These are phyloP conservation scores for Cladosporium phlei DNA, from an alignment of 2,329 filamentous ascomycete species.

Conservation along the genomic window DNA sequence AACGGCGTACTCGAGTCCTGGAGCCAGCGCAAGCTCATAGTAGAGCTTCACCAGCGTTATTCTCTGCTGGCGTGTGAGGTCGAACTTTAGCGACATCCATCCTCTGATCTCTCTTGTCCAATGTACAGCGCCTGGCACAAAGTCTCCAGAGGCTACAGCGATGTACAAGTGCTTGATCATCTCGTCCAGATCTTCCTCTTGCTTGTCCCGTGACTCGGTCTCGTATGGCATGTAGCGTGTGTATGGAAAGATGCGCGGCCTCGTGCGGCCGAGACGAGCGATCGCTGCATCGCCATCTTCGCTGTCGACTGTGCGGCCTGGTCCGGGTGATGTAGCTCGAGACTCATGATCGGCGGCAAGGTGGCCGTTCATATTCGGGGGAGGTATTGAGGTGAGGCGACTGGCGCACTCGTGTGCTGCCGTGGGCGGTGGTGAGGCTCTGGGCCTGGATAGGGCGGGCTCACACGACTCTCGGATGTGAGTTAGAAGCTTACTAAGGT, in stretches of 20 bases:
- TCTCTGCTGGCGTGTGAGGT: constrained; percentile 79
- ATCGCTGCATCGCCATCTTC: constrained; percentile 24
- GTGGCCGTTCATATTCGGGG: constrained; percentile 13
- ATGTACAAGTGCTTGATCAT: constrained; percentile 94
- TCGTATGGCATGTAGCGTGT: constrained; percentile 83
- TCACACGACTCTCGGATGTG: constrained; percentile 11
- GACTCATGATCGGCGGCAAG: constrained; percentile 62
- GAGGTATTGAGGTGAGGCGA: not conserved
- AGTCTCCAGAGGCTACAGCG: constrained; percentile 85
- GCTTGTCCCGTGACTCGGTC: constrained; percentile 73
- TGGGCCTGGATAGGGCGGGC: constrained; percentile 12
- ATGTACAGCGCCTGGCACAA: constrained; percentile 85
- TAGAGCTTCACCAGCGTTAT: constrained; percentile 84
- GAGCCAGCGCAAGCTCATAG: constrained; percentile 87
- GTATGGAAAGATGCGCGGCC: constrained; percentile 88
- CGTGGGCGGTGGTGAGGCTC: constrained; percentile 18
- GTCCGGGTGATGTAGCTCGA: constrained; percentile 78
- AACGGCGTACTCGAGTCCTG: constrained; percentile 75
- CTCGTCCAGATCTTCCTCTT: constrained; percentile 73
- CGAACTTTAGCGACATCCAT: constrained; percentile 96
- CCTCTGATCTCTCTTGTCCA: constrained; percentile 95
- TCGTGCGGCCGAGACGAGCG: constrained; percentile 61
- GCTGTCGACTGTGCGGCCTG: constrained; percentile 44
- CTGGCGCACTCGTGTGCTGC: constrained; percentile 15
- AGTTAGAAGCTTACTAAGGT: constrained; percentile 8